Evolutionary conservation across 1,284 basidiomycete genomes (phyloP), one percentile per base, ranked within the genome.

Genomic region (Earliella scabrosa): DNA sequence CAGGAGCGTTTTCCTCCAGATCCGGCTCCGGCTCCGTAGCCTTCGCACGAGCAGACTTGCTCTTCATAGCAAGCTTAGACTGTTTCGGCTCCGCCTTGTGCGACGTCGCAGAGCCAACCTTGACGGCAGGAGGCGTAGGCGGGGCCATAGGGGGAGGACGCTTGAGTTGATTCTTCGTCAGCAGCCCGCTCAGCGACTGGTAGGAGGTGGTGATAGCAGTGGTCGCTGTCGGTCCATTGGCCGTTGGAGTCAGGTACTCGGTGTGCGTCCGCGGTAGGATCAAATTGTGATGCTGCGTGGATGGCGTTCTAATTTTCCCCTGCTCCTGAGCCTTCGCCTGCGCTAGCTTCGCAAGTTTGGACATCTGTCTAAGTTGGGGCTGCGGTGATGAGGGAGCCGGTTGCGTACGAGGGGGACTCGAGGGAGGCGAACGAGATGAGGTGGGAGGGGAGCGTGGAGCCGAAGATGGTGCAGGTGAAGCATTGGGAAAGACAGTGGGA

Each of bases 201-300:
- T 89, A 90, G 0, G 87, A 85, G 1, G 90, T 92, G 0, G 88
- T 91, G 64, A 91, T 92, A 1, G 88, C 88, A 13, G 89, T 91
- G 0, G 88, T 91, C 13, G 84, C 88, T 14, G 86, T 86, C 2
- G 86, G 73, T 0, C 88, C 87, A 65, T 91, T 92, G 8, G 87
- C 87, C 39, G 87, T 87, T 0, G 88, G 89, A 13, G 82, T 87
- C 8, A 91, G 71, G 67, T 86, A 89, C 66, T 90, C 82, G 3
- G 89, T 91, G 39, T 65, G 67, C 10, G 70, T 64, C 16, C 66
- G 58, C 5, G 66, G 64, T 13, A 62, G 39, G 9, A 61, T 62
- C 9, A 68, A 48, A 2, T 57, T 56, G 1, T 63, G 58, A 9
- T 53, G 44, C 2, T 34, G 34, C 4, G 44, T 29, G 4, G 58